Conservation (phyloP, 352 stramenopile species). For the Phytophthora fragariae region DNA sequence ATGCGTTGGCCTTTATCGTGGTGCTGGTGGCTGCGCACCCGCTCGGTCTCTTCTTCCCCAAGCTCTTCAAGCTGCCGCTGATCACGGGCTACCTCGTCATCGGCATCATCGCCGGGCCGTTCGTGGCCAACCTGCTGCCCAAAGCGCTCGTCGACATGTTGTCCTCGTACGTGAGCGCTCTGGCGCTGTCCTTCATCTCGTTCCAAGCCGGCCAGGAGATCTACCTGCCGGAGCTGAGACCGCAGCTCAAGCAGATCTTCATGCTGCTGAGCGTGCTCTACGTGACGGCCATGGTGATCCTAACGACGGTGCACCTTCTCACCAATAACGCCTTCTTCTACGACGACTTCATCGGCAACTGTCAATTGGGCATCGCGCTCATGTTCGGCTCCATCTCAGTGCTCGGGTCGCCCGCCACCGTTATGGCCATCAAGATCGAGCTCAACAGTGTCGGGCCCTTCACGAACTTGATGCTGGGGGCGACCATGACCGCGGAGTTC, state of each 20-base stretch:
- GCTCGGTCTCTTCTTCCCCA: slow-evolving; percentile 37
- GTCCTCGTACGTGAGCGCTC: slow-evolving; percentile 57
- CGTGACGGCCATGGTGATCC: slow-evolving; percentile 58
- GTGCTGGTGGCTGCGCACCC: slow-evolving; percentile 48
- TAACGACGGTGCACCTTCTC: slow-evolving; percentile 54
- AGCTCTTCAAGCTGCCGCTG: slow-evolving; percentile 35
- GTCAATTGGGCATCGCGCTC: slow-evolving; percentile 70
- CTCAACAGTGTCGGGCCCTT: slow-evolving; percentile 78
- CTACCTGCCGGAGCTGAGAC: slow-evolving; percentile 67
- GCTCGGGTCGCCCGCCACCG: slow-evolving; percentile 65
- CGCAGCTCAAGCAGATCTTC: slow-evolving; percentile 72
- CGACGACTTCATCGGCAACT: slow-evolving; percentile 49
- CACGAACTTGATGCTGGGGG: slow-evolving; percentile 77
- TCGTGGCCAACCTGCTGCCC: slow-evolving; percentile 34
- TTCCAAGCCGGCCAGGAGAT: slow-evolving; percentile 81
- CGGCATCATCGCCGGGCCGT: slow-evolving; percentile 34
- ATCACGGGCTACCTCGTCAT: slow-evolving; percentile 40
- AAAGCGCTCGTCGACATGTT: slow-evolving; percentile 32
- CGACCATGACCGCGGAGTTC: slow-evolving; percentile 77
- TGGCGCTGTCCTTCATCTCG: slow-evolving; percentile 80
- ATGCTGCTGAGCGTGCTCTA: slow-evolving; percentile 60
- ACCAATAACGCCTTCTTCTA: slow-evolving; percentile 71
- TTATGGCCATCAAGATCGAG: slow-evolving; percentile 45
- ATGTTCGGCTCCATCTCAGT: slow-evolving; percentile 83
- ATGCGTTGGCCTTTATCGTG: slow-evolving; percentile 60